These are phyloP conservation scores for Kodamaea jinghongensis DNA, from an alignment of 805 yeast genomes.

Conservation along the genomic window DNA sequence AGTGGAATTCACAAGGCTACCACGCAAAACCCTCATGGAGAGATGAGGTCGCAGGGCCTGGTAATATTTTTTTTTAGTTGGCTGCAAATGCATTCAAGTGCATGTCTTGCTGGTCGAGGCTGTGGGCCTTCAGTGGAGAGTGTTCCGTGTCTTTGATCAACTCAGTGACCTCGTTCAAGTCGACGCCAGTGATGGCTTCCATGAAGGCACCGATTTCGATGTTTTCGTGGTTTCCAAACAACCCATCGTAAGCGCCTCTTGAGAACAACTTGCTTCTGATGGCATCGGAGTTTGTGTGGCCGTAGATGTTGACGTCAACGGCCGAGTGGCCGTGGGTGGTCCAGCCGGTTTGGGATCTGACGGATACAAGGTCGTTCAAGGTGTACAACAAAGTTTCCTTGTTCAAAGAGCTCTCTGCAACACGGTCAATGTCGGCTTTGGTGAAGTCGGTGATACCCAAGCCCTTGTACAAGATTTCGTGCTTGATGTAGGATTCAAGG, in stretches of 20 bases:
- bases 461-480: slow-evolving; percentile 57
- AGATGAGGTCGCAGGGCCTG: too few species aligned
- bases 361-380: slow-evolving; percentile 68
- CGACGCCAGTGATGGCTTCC: slow-evolving; percentile 50
- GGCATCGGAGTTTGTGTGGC: slow-evolving; percentile 56
- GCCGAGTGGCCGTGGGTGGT: slow-evolving; percentile 95
- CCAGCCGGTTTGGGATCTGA: slow-evolving; percentile 93
- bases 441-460: slow-evolving; percentile 64
- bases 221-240: slow-evolving; percentile 84
- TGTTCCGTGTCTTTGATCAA: slow-evolving; percentile 51
- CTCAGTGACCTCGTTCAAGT: slow-evolving; percentile 49
- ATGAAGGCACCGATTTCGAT: slow-evolving; percentile 78
- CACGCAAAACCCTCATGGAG: too few species aligned
- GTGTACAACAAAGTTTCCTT: slow-evolving; percentile 46
- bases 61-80: too few species aligned
- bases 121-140: slow-evolving; percentile 1
- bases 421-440: slow-evolving; percentile 43
- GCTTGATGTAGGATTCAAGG: slow-evolving; percentile 46
- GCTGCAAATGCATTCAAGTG: too few species aligned
- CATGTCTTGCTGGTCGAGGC: too few species aligned
- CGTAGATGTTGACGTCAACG: slow-evolving; percentile 92
- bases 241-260: slow-evolving; percentile 31
- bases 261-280: slow-evolving; percentile 38
- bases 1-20: too few species aligned
- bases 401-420: slow-evolving; percentile 15